Evolutionary conservation across 768 basidiomycete species (phyloP), one percentile per base, ranked within the genome.

Genomic region (Mycena venus): DNA sequence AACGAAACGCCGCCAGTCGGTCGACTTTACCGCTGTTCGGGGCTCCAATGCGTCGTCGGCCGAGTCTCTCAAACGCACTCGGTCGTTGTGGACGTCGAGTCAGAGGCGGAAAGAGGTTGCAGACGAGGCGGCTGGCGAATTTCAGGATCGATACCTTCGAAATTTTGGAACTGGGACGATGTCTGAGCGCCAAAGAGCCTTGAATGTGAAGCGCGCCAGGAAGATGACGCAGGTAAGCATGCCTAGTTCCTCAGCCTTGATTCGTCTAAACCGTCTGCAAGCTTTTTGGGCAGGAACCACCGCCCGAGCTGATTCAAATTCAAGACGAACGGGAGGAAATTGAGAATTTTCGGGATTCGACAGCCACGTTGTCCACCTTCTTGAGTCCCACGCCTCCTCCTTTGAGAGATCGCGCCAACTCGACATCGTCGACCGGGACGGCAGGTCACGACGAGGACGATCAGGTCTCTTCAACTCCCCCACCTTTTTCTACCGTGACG

Each of bases 241-340:
- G 14, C 25, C n/a, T 4, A 21, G 25, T 62, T 19, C 3, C 36
- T 55, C 32, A 2, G 11, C 21, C 29, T 55, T 44, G 17, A 56
- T 19, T 63, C 15, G 25, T 32, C 53, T 73, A 14, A 70, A 34
- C 36, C 11, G 31, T 60, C 31, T 49, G 42, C 17, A 76, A 91
- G 90, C 73, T 90, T 25, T 89, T 91, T 66, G 90, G 90, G 23
- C 84, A 85, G 67, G 87, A 89, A 58, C 87, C 88, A 17, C 88
- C 89, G 14, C 75, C 81, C 11, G 84, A 86, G 27, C 75, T 89
- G 40, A 84, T 88, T 75, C 84, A 83, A 53, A 81, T 83, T 64
- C 76, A 81, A 17, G 82, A 81, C 47, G 68, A 77, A 29, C 68
- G 68, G 40, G 76, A 77, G 27, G 38, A 19, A 23, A 38, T 17